phyloP scores from a whole-genome alignment of 1,284 basidiomycete species.

The Takashimella koratensis region DNA sequence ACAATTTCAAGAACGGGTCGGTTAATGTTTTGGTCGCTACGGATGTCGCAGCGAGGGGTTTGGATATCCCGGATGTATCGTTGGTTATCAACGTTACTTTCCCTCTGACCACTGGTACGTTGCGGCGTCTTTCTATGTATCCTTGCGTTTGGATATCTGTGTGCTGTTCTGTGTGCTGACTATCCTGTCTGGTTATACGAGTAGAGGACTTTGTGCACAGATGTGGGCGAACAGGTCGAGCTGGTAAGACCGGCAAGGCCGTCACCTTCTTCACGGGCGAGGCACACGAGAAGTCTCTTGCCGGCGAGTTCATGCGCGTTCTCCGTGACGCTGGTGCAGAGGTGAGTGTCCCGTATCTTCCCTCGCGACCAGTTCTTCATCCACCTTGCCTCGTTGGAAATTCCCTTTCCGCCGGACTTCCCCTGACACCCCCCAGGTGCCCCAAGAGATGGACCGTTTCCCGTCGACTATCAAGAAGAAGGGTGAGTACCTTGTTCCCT shows the following conservation, averaged over 20 bases:
- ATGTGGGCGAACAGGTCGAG: slow-evolving; percentile 92
- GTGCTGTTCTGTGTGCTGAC: too few relatives aligned
- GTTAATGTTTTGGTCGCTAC: slow-evolving; percentile 90
- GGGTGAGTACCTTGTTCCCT: too few relatives aligned
- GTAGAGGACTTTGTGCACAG: slow-evolving; percentile 84
- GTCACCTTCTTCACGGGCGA: slow-evolving; percentile 97
- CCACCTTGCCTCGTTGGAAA: neutral
- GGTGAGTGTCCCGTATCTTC: slow-evolving; percentile 23
- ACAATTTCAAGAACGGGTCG: slow-evolving; percentile 81
- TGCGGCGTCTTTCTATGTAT: too few relatives aligned
- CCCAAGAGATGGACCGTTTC: slow-evolving; percentile 78
- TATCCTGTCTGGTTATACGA: too few relatives aligned
- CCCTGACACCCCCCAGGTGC: too few relatives aligned
- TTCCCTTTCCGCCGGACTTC: too few relatives aligned
- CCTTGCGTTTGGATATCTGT: too few relatives aligned
- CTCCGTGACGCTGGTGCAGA: slow-evolving; percentile 78
- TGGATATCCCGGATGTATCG: slow-evolving; percentile 95
- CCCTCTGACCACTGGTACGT: slow-evolving; percentile 84
- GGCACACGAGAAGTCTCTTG: slow-evolving; percentile 76
- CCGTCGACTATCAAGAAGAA: slow-evolving; percentile 98
- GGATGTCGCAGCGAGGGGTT: slow-evolving; percentile 92
- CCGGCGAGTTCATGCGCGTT: slow-evolving; percentile 90
- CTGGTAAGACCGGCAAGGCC: slow-evolving; percentile 83
- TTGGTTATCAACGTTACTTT: slow-evolving; percentile 95
- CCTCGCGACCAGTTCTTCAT: too few relatives aligned